phyloP scores from a whole-genome alignment of 345 rosid species.

The Eutrema heterophyllum region DNA sequence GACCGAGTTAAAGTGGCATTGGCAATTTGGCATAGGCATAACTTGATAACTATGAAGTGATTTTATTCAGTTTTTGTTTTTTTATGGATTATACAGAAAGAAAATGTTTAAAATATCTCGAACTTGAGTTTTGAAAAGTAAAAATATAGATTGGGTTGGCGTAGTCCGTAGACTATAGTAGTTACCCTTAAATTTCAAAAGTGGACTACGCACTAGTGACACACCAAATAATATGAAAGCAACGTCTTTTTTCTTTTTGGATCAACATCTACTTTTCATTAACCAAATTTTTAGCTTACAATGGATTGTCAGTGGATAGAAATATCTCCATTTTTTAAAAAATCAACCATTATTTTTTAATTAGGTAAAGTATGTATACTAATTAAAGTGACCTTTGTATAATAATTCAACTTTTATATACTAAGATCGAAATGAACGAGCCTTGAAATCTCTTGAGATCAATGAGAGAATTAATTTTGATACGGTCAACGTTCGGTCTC shows the following conservation, averaged over 20 bases:
- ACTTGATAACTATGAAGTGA: background rate
- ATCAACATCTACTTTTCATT: no score
- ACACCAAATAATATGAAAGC: background rate
- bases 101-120: background rate
- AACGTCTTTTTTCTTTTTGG: background rate
- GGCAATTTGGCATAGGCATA: background rate
- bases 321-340: no score
- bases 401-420: background rate
- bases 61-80: no score
- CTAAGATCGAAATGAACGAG: background rate
- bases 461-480: background rate
- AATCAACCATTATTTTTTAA: background rate
- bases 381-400: background rate
- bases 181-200: background rate
- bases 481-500: slow-evolving; percentile 23
- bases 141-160: background rate
- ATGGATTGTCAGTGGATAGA: no score
- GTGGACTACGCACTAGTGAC: background rate
- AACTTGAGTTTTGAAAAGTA: background rate
- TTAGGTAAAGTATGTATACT: background rate
- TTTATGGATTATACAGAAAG: background rate
- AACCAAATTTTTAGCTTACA: no score
- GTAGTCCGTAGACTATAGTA: no score
- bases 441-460: background rate
- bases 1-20: background rate